Evolutionary conservation across 208 protist genomes (phyloP).

Genomic region (Leishmania aethiopica): DNA sequence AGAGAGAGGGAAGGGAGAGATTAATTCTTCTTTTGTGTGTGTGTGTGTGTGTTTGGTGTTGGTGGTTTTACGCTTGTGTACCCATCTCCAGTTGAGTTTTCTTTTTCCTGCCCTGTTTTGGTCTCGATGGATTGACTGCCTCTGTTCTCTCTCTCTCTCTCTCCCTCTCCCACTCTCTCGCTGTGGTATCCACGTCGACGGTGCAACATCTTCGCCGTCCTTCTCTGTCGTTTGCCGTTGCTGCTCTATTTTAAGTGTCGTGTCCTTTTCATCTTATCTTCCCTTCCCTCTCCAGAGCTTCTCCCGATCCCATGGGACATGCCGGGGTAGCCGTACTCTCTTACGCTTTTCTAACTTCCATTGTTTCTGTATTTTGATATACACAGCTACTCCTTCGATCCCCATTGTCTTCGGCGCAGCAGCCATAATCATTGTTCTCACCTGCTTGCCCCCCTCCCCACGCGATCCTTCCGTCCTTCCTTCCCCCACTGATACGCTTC

Average conservation of each 20-base stretch:
- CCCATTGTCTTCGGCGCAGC: neutral
- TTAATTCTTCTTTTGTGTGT: neutral
- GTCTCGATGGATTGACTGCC: neutral
- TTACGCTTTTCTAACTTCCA: neutral
- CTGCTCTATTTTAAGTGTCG: neutral
- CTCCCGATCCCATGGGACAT: neutral
- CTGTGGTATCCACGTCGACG: neutral
- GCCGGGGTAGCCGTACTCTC: neutral
- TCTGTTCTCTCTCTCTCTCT: neutral
- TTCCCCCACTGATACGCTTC: neutral
- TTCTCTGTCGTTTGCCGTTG: neutral
- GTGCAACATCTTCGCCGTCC: neutral
- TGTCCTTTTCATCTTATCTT: neutral
- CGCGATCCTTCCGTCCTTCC: neutral
- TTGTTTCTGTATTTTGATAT: neutral
- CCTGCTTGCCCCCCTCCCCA: neutral
- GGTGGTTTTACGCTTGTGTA: too few relatives aligned
- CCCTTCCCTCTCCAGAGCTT: neutral
- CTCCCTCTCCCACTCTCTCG: neutral
- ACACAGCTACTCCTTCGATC: neutral
- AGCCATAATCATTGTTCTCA: neutral
- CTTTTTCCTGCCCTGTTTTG: neutral
- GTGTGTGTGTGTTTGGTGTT: conserved; percentile 7
- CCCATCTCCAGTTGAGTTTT: neutral
- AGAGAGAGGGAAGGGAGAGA: neutral